These are phyloP conservation scores for Exophiala calicioides DNA, from an alignment of 2,329 filamentous ascomycete species.

Conservation along the genomic window DNA sequence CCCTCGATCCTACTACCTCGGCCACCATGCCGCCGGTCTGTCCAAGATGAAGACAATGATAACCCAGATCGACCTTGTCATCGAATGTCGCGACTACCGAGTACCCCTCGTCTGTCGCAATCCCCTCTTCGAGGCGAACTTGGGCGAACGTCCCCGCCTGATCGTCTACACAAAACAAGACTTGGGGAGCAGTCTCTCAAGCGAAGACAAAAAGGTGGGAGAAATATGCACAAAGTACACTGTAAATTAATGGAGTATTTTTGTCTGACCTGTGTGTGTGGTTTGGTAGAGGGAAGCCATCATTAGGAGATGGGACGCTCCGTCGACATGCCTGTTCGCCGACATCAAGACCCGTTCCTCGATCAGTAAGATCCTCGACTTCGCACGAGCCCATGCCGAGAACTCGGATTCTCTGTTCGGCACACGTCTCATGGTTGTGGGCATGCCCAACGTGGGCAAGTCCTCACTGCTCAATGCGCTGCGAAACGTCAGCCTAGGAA, in stretches of 20 bases:
- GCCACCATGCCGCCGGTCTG: conserved; percentile 83
- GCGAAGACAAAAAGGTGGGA: conserved; percentile 35
- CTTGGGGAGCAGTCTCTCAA: conserved; percentile 56
- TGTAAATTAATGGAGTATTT: not conserved
- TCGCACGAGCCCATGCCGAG: conserved; percentile 54
- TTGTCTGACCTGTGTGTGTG: not conserved
- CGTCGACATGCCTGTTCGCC: conserved; percentile 56
- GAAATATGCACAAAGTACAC: not conserved
- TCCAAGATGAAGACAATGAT: conserved; percentile 80
- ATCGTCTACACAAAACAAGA: conserved; percentile 92
- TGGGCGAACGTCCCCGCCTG: conserved; percentile 72
- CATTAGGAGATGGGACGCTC: conserved; percentile 56
- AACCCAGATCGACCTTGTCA: conserved; percentile 77
- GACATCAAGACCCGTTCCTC: conserved; percentile 50
- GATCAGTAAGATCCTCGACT: conserved; percentile 50
- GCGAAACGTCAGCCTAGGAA: conserved; percentile 66
- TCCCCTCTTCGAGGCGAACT: conserved; percentile 76
- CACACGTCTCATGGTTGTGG: conserved; percentile 82
- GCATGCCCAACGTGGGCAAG: conserved; percentile 98
- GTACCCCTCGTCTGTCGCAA: conserved; percentile 88
- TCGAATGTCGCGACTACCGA: conserved; percentile 93
- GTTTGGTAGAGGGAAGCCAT: conserved; percentile 50
- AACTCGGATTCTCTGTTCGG: conserved; percentile 65
- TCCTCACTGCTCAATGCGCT: conserved; percentile 89
- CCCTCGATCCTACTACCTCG: conserved; percentile 88